phyloP scores from a whole-genome alignment of 441 rosid genomes.

The Adansonia madagascariensis region DNA sequence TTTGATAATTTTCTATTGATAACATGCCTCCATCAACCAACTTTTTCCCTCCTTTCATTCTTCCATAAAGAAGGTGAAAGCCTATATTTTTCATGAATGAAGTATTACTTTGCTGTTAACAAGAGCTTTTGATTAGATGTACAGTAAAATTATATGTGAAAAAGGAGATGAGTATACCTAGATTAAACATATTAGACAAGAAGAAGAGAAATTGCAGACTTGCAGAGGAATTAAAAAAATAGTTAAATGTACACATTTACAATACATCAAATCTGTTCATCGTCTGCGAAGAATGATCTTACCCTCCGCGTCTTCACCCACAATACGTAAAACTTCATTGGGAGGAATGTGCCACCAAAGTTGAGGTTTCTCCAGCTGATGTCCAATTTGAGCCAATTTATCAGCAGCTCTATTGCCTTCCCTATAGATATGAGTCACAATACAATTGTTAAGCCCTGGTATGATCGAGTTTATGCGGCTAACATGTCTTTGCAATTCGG shows the following conservation, averaged over 20 bases:
- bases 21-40: neutral
- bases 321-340: conserved; percentile 49
- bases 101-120: neutral
- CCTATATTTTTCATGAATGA: neutral
- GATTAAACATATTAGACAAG: neutral
- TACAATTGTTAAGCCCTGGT: conserved; percentile 55
- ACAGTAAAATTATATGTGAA: conserved; percentile 26
- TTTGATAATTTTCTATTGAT: conserved; percentile 8
- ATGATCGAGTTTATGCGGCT: conserved; percentile 53
- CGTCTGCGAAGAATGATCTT: conserved; percentile 57
- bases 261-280: conserved; percentile 6
- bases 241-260: neutral
- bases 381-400: conserved; percentile 74
- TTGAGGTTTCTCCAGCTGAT: conserved; percentile 50
- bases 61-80: neutral
- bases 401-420: conserved; percentile 84
- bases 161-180: neutral
- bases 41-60: neutral
- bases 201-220: neutral
- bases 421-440: conserved; percentile 60
- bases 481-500: conserved; percentile 47
- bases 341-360: conserved; percentile 70
- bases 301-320: conserved; percentile 72
- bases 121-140: too few relatives aligned
- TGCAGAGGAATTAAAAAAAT: neutral